phyloP scores from a whole-genome alignment of 2,329 filamentous ascomycete genomes.

The Gliomastix tumulicola region DNA sequence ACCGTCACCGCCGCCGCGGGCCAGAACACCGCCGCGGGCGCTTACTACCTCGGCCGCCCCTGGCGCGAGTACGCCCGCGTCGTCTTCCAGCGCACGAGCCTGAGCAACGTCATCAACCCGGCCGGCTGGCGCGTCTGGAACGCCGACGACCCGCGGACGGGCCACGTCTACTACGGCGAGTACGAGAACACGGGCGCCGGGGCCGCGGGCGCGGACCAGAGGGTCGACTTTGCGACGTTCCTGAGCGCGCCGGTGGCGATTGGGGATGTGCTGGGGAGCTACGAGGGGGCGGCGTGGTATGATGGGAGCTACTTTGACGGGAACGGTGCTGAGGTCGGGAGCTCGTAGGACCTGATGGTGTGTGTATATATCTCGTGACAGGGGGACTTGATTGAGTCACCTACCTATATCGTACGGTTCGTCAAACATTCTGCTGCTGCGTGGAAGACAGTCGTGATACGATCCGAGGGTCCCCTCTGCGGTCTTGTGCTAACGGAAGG shows the following conservation, averaged over 20 bases:
- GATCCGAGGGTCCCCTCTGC: too few species aligned
- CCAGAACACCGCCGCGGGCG: slow-evolving; percentile 24
- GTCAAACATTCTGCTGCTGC: too few species aligned
- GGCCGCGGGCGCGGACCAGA: slow-evolving; percentile 38
- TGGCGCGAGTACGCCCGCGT: slow-evolving; percentile 40
- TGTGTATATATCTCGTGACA: too few species aligned
- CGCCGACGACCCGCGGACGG: slow-evolving; percentile 35
- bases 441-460: too few species aligned
- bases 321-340: slow-evolving; percentile 1
- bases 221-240: slow-evolving; percentile 35
- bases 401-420: too few species aligned
- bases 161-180: slow-evolving; percentile 49
- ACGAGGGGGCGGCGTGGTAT: slow-evolving; percentile 1
- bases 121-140: slow-evolving; percentile 55
- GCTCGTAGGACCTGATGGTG: too few species aligned
- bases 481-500: too few species aligned
- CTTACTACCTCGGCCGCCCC: slow-evolving; percentile 40
- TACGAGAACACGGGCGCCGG: slow-evolving; percentile 53
- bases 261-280: slow-evolving; percentile 13
- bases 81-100: slow-evolving; percentile 37
- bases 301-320: slow-evolving; percentile 4
- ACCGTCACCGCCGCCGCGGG: slow-evolving; percentile 29
- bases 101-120: slow-evolving; percentile 49
- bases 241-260: slow-evolving; percentile 25
- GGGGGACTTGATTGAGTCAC: too few species aligned